These are phyloP conservation scores for Vigna unguiculata DNA, from an alignment of 306 rosid species.

Conservation along the genomic window DNA sequence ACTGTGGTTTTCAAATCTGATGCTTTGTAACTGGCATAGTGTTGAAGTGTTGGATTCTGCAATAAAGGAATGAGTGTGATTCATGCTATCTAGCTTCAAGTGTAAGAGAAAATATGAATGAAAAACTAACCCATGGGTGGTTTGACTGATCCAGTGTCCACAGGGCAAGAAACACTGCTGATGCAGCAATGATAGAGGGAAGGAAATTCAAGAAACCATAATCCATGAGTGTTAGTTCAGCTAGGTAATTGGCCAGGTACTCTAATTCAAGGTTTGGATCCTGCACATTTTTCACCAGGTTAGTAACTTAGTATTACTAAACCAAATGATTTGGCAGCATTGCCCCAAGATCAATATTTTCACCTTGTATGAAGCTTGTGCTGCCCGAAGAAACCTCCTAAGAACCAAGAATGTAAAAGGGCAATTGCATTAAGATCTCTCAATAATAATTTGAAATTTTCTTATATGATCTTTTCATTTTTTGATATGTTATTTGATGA, in stretches of 20 bases:
- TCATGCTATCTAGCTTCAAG: conserved; percentile 26
- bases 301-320: not conserved
- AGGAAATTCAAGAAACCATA: conserved; percentile 73
- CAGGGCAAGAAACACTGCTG: conserved; percentile 87
- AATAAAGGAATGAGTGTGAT: conserved; percentile 30
- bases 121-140: conserved; percentile 88
- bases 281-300: conserved; percentile 53
- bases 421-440: conserved; percentile 40
- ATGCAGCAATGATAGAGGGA: conserved; percentile 91
- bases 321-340: conserved; percentile 31
- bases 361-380: conserved; percentile 88
- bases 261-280: conserved; percentile 82
- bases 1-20: conserved; percentile 74
- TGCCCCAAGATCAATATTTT: conserved; percentile 37
- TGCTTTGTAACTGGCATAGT: conserved; percentile 73
- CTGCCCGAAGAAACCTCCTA: conserved; percentile 95
- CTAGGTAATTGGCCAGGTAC: conserved; percentile 83
- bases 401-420: conserved; percentile 40
- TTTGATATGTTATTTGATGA: not conserved
- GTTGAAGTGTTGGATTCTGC: conserved; percentile 88
- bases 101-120: conserved; percentile 29
- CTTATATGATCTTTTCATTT: not conserved
- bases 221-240: conserved; percentile 80
- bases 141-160: conserved; percentile 87
- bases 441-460: conserved; percentile 1